Conservation (phyloP, 768 basidiomycete species). For the Panaeolus papilionaceus region DNA sequence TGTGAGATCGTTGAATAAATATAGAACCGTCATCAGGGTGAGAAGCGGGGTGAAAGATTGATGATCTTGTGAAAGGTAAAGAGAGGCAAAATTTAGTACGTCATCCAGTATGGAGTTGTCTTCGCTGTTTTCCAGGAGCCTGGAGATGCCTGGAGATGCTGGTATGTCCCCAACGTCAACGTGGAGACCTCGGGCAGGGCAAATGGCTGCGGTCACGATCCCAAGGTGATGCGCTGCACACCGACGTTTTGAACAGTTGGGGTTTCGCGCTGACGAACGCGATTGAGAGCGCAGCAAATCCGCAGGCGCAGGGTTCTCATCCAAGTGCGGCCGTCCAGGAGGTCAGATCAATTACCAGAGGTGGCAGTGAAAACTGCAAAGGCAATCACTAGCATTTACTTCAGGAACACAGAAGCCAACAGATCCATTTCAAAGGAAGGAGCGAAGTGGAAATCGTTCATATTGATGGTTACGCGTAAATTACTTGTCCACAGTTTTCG, state of each 20-base stretch:
- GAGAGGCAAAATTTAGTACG: not conserved
- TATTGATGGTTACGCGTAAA: not conserved
- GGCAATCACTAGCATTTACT: not conserved
- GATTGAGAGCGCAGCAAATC: constrained; percentile 8
- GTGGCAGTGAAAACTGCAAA: constrained; percentile 6
- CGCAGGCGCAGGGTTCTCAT: not conserved
- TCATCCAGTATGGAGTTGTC: not conserved
- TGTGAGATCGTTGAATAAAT: not conserved
- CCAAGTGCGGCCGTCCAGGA: not conserved
- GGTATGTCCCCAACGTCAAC: not conserved
- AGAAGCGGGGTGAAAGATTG: constrained; percentile 5
- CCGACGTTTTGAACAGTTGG: not conserved
- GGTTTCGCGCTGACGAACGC: not conserved
- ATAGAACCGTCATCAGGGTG: constrained; percentile 9
- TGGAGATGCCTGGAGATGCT: not conserved
- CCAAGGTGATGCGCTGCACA: not conserved
- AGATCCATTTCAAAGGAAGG: constrained; percentile 6
- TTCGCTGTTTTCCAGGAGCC: not conserved
- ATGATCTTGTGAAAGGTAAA: not conserved
- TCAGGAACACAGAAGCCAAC: constrained; percentile 8
- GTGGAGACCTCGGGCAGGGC: not conserved
- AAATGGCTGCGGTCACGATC: not conserved
- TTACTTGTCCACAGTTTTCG: constrained; percentile 6
- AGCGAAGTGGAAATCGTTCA: not conserved
- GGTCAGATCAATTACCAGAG: not conserved